Evolutionary conservation across 176 grass and related monocot species (phyloP).

Genomic region (Eragrostis nindensis): DNA sequence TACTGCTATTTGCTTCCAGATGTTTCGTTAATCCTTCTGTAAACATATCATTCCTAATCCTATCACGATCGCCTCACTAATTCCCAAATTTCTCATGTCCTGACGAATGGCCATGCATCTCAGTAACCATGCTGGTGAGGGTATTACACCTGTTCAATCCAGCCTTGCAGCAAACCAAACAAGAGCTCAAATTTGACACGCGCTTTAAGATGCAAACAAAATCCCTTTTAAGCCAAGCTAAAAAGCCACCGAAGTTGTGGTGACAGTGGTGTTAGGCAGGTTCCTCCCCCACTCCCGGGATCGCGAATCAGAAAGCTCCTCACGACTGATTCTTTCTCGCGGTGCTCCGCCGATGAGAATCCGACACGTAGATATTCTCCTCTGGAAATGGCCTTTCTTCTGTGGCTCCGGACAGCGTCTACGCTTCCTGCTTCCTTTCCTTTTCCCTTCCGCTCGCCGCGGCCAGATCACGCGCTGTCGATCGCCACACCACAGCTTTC

Average conservation of each 20-base stretch:
- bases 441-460: constrained; percentile 21
- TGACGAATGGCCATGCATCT: background rate
- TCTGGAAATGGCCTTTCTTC: background rate
- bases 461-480: constrained; percentile 41
- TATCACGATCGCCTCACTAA: background rate
- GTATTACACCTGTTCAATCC: background rate
- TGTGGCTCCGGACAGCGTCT: constrained; percentile 12
- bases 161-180: background rate
- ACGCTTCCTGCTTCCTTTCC: background rate
- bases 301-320: constrained; percentile 16
- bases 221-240: constrained; percentile 11
- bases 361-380: constrained; percentile 43
- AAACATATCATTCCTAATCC: background rate
- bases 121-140: background rate
- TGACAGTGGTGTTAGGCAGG: constrained; percentile 44
- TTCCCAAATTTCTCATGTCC: background rate
- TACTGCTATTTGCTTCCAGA: background rate
- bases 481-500: background rate
- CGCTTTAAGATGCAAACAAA: constrained; percentile 13
- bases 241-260: constrained; percentile 6
- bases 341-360: background rate
- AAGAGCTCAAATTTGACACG: background rate
- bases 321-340: constrained; percentile 3
- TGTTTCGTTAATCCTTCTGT: background rate
- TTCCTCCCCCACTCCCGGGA: background rate